phyloP scores from a whole-genome alignment of 179 eudicot genomes.

The Patellifolia procumbens region DNA sequence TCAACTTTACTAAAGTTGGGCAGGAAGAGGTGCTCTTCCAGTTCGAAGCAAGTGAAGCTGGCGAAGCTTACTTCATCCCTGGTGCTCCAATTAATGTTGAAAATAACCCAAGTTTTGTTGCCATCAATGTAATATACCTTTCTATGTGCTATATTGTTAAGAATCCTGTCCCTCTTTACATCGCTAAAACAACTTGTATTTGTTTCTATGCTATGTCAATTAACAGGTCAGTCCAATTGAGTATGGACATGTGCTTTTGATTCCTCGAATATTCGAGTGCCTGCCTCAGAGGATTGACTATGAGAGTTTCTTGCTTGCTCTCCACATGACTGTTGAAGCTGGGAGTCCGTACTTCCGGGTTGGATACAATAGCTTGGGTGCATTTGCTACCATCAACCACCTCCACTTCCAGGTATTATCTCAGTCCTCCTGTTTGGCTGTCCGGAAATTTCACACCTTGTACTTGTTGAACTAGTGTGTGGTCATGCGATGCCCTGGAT shows the following conservation, averaged over 20 bases:
- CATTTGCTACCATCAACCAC: conserved; percentile 97
- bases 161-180: background rate
- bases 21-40: conserved; percentile 94
- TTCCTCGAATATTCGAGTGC: conserved; percentile 81
- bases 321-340: conserved; percentile 87
- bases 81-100: conserved; percentile 67
- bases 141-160: background rate
- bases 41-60: conserved; percentile 68
- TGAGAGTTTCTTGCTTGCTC: conserved; percentile 84
- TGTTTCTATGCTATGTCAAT: background rate
- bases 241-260: conserved; percentile 91
- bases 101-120: conserved; percentile 78
- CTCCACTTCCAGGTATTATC: conserved; percentile 79
- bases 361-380: conserved; percentile 96
- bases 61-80: conserved; percentile 63
- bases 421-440: background rate
- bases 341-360: conserved; percentile 82
- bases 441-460: no score
- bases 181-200: background rate
- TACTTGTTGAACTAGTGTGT: no score
- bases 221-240: conserved; percentile 93
- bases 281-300: conserved; percentile 87
- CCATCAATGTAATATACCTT: conserved; percentile 64
- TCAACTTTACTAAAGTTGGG: conserved; percentile 94
- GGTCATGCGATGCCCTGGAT: no score